Conservation (phyloP, 805 yeast genomes). For the Candida multigemmis region DNA sequence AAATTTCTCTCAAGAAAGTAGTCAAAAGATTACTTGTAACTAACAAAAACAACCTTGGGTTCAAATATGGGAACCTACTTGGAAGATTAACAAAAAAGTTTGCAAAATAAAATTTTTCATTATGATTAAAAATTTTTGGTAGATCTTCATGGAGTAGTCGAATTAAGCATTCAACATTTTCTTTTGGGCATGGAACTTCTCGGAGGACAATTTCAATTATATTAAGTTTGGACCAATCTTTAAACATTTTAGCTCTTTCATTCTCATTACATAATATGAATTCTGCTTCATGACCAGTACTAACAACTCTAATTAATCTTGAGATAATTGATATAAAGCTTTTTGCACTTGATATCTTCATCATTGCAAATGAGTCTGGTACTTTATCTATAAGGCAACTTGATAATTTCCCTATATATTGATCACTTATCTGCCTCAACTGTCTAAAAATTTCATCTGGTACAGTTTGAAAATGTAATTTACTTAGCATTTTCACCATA, state of each 20-base stretch:
- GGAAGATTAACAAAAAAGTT: conserved; percentile 33
- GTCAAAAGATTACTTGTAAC: conserved; percentile 47
- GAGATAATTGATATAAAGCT: conserved; percentile 44
- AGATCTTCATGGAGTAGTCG: neutral
- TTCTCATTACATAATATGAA: conserved; percentile 32
- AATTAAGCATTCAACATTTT: conserved; percentile 12
- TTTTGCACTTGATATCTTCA: conserved; percentile 45
- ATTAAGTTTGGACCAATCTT: conserved; percentile 52
- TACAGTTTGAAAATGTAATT: conserved; percentile 47
- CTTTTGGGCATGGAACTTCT: conserved; percentile 41
- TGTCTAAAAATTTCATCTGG: conserved; percentile 48
- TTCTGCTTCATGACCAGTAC: conserved; percentile 42
- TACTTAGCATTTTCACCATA: conserved; percentile 50
- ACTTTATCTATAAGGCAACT: conserved; percentile 28
- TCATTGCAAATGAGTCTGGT: conserved; percentile 40
- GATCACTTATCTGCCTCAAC: conserved; percentile 43
- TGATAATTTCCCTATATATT: conserved; percentile 39
- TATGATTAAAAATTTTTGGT: conserved; percentile 1
- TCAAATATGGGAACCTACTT: conserved; percentile 35
- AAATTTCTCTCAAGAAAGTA: conserved; percentile 52
- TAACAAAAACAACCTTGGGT: conserved; percentile 48
- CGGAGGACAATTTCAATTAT: conserved; percentile 34
- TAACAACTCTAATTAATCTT: conserved; percentile 45
- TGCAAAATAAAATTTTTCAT: conserved; percentile 5
- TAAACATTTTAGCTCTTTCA: conserved; percentile 42